These are phyloP conservation scores for Ustilago hordei DNA, from an alignment of 1,284 basidiomycete species.

Conservation along the genomic window DNA sequence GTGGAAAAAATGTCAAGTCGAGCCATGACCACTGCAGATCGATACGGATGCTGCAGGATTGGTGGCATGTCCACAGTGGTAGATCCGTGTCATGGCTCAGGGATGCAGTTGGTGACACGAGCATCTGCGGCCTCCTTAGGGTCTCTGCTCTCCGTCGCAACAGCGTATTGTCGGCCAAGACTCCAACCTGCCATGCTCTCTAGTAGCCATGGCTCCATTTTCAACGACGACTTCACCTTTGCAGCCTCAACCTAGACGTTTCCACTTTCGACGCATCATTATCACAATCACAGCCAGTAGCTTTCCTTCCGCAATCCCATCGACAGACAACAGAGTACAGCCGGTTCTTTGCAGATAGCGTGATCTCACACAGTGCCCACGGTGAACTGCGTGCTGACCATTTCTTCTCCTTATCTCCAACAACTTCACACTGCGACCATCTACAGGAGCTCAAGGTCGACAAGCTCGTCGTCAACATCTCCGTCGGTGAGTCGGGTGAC, in stretches of 20 bases:
- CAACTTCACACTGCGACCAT: neutral
- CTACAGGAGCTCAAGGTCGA: slow-evolving; percentile 89
- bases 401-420: neutral
- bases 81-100: too few relatives aligned
- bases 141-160: too few relatives aligned
- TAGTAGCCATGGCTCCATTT: neutral
- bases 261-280: neutral
- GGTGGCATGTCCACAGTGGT: too few relatives aligned
- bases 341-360: neutral
- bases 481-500: slow-evolving; percentile 99
- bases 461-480: slow-evolving; percentile 99
- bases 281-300: neutral
- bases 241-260: too few relatives aligned
- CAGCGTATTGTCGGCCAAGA: too few relatives aligned
- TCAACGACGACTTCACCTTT: neutral
- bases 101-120: too few relatives aligned
- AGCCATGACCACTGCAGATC: neutral
- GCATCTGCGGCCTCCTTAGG: too few relatives aligned
- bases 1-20: neutral
- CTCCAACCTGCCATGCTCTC: too few relatives aligned
- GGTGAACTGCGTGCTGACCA: slow-evolving; percentile 9
- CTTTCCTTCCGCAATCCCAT: neutral
- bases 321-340: slow-evolving; percentile 9
- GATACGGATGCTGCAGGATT: neutral
- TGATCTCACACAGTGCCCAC: too few relatives aligned